Conservation (phyloP, 306 rosid genomes). For the Trichosanthes truncata region DNA sequence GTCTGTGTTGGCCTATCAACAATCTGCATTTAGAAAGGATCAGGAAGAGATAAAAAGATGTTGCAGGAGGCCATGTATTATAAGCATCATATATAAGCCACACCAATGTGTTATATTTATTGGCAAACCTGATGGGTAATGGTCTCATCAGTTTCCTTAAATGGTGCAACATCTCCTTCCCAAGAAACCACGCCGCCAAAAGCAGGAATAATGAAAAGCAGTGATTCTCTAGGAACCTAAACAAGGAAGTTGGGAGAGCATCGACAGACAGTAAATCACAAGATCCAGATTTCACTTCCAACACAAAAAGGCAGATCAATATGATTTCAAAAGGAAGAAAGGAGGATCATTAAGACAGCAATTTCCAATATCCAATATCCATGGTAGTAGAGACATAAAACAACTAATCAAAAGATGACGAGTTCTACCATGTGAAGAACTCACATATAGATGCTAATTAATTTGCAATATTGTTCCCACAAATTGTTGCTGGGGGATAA, state of each 20-base stretch:
- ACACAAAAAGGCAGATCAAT: slow-evolving; percentile 1
- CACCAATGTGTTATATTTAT: not conserved
- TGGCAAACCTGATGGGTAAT: slow-evolving; percentile 72
- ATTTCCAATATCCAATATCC: not conserved
- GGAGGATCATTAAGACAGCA: not conserved
- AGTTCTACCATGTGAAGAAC: not conserved
- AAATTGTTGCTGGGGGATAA: not conserved
- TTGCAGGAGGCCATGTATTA: not conserved
- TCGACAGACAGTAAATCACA: not conserved
- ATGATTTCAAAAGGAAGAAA: not conserved
- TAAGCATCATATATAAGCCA: not conserved
- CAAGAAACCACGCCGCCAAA: slow-evolving; percentile 91
- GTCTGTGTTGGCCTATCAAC: slow-evolving; percentile 73
- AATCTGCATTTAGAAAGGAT: slow-evolving; percentile 38
- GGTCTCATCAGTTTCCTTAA: slow-evolving; percentile 55
- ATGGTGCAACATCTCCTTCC: slow-evolving; percentile 91
- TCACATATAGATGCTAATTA: not conserved
- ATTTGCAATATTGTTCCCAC: not conserved
- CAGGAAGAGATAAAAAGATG: not conserved
- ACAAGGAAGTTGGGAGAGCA: not conserved
- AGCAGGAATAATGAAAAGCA: slow-evolving; percentile 80
- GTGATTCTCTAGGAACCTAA: slow-evolving; percentile 85
- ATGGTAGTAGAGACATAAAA: not conserved
- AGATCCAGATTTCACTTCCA: not conserved
- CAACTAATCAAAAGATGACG: not conserved